Evolutionary conservation across 2,329 filamentous ascomycete genomes (phyloP), one percentile per base, ranked within the genome.

Genomic region (Arthrobotrys entomopaga): DNA sequence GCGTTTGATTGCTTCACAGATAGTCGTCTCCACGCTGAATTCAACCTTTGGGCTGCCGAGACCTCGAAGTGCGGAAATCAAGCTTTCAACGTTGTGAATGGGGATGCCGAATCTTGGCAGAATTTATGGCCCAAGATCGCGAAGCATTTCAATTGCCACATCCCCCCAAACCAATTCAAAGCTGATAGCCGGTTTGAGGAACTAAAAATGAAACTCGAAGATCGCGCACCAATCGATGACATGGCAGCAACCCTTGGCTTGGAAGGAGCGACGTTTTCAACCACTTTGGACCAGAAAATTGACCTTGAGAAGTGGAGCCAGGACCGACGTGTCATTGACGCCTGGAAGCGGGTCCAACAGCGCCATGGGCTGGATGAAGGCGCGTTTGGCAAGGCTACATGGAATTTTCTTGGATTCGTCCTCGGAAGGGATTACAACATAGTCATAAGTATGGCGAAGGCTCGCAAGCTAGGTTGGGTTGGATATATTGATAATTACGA

Each of bases 371-470:
- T 84, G 16, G 79, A 83, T 3, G 79, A 82, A 59, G 78, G 80
- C 15, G 80, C 79, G 0, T 84, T 82, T 70, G 81, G 82, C 6
- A 82, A 82, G 66, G 83, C 82, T 0, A 84, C 83, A 0, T 85
- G 83, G 83, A 79, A 75, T 0, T 84, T 83, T 61, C 75, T 83
- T 59, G 81, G 80, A 5, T 83, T 84, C 76, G 81, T 82, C 1
- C 77, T 85, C 22, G 83, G 83, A 0, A 77, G 83, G 40, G 79
- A 81, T 43, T 83, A 80, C 71, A 78, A 81, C 71, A 42, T 82
- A 1, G 80, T 81, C 1, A 78, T 82, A 53, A 81, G 79, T 61
- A 84, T 84, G 81, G 84, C 80, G 56, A 85, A 85, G 78, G 84
- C 84, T 3, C 80, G 84, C 60, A 81, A 81, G 71, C 77, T 81